phyloP scores from a whole-genome alignment of 2,329 filamentous ascomycete species.

The Calonectria pseudoturangicola region DNA sequence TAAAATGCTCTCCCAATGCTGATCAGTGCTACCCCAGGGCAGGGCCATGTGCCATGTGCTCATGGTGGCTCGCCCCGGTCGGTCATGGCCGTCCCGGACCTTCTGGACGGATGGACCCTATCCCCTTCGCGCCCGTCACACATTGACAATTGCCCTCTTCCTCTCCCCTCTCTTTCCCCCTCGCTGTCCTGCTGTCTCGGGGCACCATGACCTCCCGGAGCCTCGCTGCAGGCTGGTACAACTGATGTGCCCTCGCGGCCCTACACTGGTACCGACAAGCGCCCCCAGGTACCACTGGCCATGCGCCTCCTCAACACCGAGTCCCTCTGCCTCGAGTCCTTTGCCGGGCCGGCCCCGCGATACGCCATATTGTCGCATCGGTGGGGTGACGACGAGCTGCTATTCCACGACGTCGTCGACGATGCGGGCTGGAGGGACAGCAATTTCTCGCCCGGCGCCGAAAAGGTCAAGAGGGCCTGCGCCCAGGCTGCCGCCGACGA shows the following conservation, averaged over 20 bases:
- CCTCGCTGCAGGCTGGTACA: constrained; percentile 36
- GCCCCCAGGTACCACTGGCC: constrained; percentile 17
- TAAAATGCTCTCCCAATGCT: constrained; percentile 18
- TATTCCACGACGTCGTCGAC: constrained; percentile 37
- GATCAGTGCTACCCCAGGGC: constrained; percentile 29
- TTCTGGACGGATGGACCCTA: constrained; percentile 20
- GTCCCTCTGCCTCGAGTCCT: constrained; percentile 40
- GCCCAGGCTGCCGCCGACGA: constrained; percentile 39
- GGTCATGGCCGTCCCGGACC: constrained; percentile 27
- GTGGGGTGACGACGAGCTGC: constrained; percentile 42
- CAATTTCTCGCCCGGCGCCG: constrained; percentile 46
- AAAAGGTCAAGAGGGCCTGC: constrained; percentile 51
- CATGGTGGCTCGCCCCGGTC: constrained; percentile 22
- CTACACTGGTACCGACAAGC: constrained; percentile 8
- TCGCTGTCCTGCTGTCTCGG: constrained; percentile 11
- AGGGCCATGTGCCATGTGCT: constrained; percentile 29
- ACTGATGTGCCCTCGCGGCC: constrained; percentile 32
- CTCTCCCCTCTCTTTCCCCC: constrained; percentile 5
- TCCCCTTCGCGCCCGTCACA: constrained; percentile 26
- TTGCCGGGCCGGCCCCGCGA: constrained; percentile 39
- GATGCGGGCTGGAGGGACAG: constrained; percentile 9
- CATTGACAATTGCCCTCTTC: constrained; percentile 20
- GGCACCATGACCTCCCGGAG: constrained; percentile 28
- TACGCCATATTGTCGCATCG: constrained; percentile 50
- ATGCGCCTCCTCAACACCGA: constrained; percentile 49